phyloP scores from a whole-genome alignment of 202 grass and related monocot species.

The Elaeis oleifera region DNA sequence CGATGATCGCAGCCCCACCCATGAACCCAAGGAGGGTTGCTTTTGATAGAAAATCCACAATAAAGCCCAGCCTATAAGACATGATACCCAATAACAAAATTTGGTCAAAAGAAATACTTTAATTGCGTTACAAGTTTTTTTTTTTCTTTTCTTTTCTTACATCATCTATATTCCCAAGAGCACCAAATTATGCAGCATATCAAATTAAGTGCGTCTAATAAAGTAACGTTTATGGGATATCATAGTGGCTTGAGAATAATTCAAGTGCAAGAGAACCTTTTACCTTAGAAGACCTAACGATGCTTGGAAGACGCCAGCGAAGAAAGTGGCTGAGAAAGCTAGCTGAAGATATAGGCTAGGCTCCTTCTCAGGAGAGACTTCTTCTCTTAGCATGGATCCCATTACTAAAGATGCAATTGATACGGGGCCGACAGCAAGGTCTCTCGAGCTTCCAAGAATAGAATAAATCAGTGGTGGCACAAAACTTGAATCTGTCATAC shows the following conservation, averaged over 20 bases:
- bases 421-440: slow-evolving; percentile 84
- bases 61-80: slow-evolving; percentile 53
- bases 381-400: slow-evolving; percentile 88
- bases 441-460: slow-evolving; percentile 76
- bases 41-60: slow-evolving; percentile 94
- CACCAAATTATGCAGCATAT: background rate
- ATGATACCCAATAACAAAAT: background rate
- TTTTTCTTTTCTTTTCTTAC: background rate
- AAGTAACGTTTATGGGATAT: background rate
- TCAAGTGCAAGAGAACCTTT: background rate
- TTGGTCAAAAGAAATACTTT: background rate
- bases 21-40: slow-evolving; percentile 88
- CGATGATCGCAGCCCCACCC: slow-evolving; percentile 94
- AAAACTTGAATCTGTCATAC: slow-evolving; percentile 73
- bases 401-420: slow-evolving; percentile 97
- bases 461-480: slow-evolving; percentile 96
- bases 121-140: background rate
- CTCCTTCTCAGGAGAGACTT: slow-evolving; percentile 69
- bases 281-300: slow-evolving; percentile 77
- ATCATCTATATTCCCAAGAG: background rate
- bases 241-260: background rate
- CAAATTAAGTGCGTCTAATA: background rate
- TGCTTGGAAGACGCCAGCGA: slow-evolving; percentile 88
- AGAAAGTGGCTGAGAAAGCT: slow-evolving; percentile 93
- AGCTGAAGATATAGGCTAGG: slow-evolving; percentile 81